These are phyloP conservation scores for Lepidium africanum DNA, from an alignment of 345 rosid species.

Conservation along the genomic window DNA sequence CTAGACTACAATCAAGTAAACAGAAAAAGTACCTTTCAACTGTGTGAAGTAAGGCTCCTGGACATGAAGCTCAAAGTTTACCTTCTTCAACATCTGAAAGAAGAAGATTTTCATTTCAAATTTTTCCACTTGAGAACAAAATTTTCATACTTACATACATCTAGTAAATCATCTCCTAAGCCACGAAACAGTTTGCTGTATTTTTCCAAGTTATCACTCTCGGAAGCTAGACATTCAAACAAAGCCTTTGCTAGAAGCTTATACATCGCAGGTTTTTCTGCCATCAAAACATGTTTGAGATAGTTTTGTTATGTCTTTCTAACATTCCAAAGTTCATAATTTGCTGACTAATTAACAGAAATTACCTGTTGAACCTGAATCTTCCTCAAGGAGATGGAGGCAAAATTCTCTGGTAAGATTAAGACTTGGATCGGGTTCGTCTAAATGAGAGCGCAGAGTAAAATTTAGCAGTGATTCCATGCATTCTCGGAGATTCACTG, in stretches of 20 bases:
- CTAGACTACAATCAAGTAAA: not conserved
- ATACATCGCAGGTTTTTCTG: constrained; percentile 33
- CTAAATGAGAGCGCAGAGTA: constrained; percentile 4
- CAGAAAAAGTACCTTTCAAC: constrained; percentile 38
- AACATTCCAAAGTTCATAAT: not conserved
- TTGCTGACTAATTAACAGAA: not conserved
- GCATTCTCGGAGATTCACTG: constrained; percentile 8
- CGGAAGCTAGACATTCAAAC: constrained; percentile 32
- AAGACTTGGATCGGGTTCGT: constrained; percentile 13
- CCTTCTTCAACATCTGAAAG: constrained; percentile 44
- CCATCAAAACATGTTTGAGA: not conserved
- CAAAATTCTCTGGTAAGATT: constrained; percentile 17
- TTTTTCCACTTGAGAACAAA: not conserved
- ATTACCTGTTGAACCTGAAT: constrained; percentile 9
- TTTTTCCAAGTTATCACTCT: constrained; percentile 22
- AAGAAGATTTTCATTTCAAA: not conserved
- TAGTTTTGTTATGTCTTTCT: not conserved
- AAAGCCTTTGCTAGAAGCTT: constrained; percentile 40
- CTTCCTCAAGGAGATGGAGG: constrained; percentile 15
- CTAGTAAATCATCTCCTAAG: constrained; percentile 33
- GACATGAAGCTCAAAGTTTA: constrained; percentile 58
- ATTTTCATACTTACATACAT: constrained; percentile 28
- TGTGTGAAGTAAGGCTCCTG: constrained; percentile 74
- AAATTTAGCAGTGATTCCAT: constrained; percentile 5
- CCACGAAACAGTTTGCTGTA: constrained; percentile 20